These are phyloP conservation scores for Microsporum canis DNA, from an alignment of 2,329 filamentous ascomycete genomes.

Conservation along the genomic window DNA sequence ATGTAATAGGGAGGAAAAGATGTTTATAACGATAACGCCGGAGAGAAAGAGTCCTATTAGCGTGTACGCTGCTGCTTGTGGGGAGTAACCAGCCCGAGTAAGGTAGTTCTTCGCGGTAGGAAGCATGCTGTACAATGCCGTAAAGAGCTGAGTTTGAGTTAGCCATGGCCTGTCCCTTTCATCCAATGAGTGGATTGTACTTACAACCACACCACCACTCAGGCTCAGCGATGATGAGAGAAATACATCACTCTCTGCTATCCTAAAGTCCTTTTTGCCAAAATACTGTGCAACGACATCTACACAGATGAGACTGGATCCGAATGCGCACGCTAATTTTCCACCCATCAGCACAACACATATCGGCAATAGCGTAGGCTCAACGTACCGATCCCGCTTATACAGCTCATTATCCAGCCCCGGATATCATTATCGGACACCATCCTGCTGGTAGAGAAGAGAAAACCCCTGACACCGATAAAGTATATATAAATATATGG, in stretches of 20 bases:
- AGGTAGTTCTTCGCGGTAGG: constrained; percentile 75
- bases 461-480: background rate
- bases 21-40: constrained; percentile 38
- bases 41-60: constrained; percentile 38
- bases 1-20: constrained; percentile 37
- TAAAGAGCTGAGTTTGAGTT: constrained; percentile 58
- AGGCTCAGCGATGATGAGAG: constrained; percentile 78
- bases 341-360: background rate
- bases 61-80: constrained; percentile 49
- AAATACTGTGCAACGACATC: constrained; percentile 69
- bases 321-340: constrained; percentile 47
- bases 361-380: background rate
- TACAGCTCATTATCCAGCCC: constrained; percentile 80
- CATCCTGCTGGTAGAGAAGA: constrained; percentile 3
- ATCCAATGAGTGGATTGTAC: constrained; percentile 19
- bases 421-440: constrained; percentile 62
- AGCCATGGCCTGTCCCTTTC: background rate
- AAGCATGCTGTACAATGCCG: constrained; percentile 83
- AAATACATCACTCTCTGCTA: constrained; percentile 81
- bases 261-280: constrained; percentile 64
- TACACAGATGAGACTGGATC: constrained; percentile 75
- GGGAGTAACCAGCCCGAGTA: constrained; percentile 52
- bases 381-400: constrained; percentile 61
- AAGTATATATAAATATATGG: background rate
- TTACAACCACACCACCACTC: constrained; percentile 92